Base-by-base conservation (phyloP, 2,329 filamentous ascomycete species). In the Monosporascus sp. region DNA sequence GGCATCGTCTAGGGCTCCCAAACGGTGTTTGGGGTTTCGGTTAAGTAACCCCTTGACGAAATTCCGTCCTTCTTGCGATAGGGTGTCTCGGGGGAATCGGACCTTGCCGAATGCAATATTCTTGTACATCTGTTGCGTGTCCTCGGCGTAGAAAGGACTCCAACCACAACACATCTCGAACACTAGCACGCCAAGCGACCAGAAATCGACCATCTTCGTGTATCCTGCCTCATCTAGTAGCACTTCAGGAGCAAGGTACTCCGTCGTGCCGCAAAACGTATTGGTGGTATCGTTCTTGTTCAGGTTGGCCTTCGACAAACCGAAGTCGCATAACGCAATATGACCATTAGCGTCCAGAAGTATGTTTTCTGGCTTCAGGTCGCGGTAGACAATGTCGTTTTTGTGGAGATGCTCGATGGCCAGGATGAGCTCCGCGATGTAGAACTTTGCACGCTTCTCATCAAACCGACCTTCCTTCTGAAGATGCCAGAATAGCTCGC, bases 41-140 rank as follows among this genome's bases (percentile, higher is more conserved):
- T 99, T 99, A 52, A 99, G 82, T 57, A 99, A 76, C 20, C 94
- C 94, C 78, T 99, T 99, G 67, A 99, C 94, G 65, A 99, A 99
- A 72, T 96, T 97, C 55, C 94, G 85, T 55, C 94, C 94, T 71
- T 99, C 94, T 41, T 91, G 88, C 56, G 91, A 97, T 35, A 99
- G 77, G 1, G 94, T 96, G 70, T 99, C 94, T 60, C 92, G 84
- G 7, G 94, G 94, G 71, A 99, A 99, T 56, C 94, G 83, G 54
- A 99, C 94, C 70, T 99, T 99, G 68, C 94, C 94, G 67, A 99
- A 99, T 0, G 94, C 94, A 69, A 99, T 99, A 75, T 99, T 99
- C 79, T 99, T 99, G 78, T 99, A 99, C 94, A 99, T 99, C 71
- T 99, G 94, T 72, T 99, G 94, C 0, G 94, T 99, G 68, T 99